phyloP scores from a whole-genome alignment of 331 rosid genomes.

The Pyrus hybrid region DNA sequence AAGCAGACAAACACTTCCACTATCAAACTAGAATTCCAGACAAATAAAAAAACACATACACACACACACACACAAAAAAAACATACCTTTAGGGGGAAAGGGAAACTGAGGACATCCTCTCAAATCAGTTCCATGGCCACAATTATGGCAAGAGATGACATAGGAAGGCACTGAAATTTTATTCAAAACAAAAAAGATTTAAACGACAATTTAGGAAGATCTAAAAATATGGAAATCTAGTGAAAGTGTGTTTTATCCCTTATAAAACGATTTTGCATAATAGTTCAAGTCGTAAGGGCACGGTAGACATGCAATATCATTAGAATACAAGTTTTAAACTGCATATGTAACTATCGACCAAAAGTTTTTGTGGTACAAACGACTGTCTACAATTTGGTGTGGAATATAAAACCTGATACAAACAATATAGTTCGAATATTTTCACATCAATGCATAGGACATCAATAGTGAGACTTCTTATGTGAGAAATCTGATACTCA shows the following conservation, averaged over 20 bases:
- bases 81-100: conserved; percentile 59
- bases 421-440: neutral
- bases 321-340: neutral
- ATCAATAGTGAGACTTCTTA: neutral
- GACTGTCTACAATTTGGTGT: neutral
- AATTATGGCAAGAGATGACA: conserved; percentile 57
- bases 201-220: neutral
- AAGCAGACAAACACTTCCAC: neutral
- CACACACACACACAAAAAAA: too few species aligned
- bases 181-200: neutral
- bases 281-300: neutral
- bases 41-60: neutral
- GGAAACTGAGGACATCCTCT: conserved; percentile 92
- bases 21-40: neutral
- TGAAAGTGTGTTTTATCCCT: neutral
- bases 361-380: neutral
- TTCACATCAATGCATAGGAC: neutral
- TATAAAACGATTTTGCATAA: neutral
- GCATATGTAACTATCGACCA: neutral
- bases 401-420: neutral
- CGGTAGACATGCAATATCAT: neutral
- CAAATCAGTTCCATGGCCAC: conserved; percentile 85
- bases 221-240: neutral
- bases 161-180: conserved; percentile 81
- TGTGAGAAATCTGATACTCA: conserved; percentile 37